Percentiles rank a stretch among this genome's conserved stretches.
Evolutionary conservation across 2,329 filamentous ascomycete species (phyloP).

Genomic region (Geosmithia putterillii): DNA sequence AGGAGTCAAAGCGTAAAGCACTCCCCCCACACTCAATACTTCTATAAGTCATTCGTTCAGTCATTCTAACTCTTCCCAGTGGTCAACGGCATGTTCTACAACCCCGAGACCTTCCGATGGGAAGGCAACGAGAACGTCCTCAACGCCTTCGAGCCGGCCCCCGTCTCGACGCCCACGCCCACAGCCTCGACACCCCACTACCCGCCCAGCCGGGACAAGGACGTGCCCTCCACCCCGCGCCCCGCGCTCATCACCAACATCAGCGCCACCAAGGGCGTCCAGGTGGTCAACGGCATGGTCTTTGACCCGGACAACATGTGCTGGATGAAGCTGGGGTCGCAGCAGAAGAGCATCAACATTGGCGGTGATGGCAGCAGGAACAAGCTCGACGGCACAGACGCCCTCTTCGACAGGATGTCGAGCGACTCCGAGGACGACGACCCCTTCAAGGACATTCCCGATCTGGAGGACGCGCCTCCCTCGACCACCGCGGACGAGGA

Average conservation of each 20-base stretch:
- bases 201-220: slow-evolving; percentile 37
- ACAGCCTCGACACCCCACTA: slow-evolving; percentile 6
- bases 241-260: slow-evolving; percentile 87
- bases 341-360: slow-evolving; percentile 27
- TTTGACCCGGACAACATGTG: slow-evolving; percentile 97
- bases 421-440: slow-evolving; percentile 70
- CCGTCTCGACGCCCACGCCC: slow-evolving; percentile 15
- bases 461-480: slow-evolving; percentile 83
- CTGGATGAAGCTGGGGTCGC: slow-evolving; percentile 69
- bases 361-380: too few relatives aligned
- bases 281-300: slow-evolving; percentile 95
- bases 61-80: slow-evolving; percentile 37
- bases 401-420: slow-evolving; percentile 54
- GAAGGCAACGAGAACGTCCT: slow-evolving; percentile 91
- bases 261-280: slow-evolving; percentile 70
- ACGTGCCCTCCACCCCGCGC: slow-evolving; percentile 45
- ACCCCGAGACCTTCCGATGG: slow-evolving; percentile 77
- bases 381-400: too few relatives aligned
- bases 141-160: slow-evolving; percentile 62
- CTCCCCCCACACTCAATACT: too few relatives aligned
- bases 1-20: slow-evolving; percentile 69
- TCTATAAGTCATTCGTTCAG: too few relatives aligned
- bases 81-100: slow-evolving; percentile 93
- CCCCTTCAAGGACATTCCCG: slow-evolving; percentile 88
- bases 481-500: slow-evolving; percentile 33